phyloP scores from a whole-genome alignment of 306 rosid genomes.

The Fragaria vesca region DNA sequence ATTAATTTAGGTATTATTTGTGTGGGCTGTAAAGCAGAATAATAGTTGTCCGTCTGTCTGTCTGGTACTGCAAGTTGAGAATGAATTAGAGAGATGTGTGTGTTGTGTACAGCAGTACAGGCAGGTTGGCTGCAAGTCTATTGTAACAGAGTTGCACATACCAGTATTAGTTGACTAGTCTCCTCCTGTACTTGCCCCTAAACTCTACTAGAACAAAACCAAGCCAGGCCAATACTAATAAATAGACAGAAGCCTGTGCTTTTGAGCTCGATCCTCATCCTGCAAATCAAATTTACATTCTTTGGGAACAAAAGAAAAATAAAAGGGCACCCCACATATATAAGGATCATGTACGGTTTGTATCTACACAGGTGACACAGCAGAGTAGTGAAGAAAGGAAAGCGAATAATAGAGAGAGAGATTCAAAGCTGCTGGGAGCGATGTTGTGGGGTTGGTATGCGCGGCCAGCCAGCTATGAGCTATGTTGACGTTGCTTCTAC shows the following conservation, averaged over 20 bases:
- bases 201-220: neutral
- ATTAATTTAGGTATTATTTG: constrained; percentile 20
- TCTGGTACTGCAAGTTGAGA: constrained; percentile 76
- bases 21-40: constrained; percentile 93
- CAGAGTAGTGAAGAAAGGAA: neutral
- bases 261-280: neutral
- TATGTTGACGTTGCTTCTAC: constrained; percentile 85
- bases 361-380: too few species aligned
- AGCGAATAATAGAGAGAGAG: constrained; percentile 25
- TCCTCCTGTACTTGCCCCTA: neutral
- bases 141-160: constrained; percentile 34
- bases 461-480: constrained; percentile 96
- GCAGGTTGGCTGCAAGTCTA: constrained; percentile 47
- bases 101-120: constrained; percentile 50
- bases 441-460: constrained; percentile 58
- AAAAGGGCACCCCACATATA: neutral
- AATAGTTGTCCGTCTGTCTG: constrained; percentile 84
- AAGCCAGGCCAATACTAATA: neutral
- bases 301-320: neutral
- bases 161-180: constrained; percentile 6
- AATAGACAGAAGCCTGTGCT: neutral
- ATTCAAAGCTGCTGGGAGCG: constrained; percentile 38
- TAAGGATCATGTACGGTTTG: neutral
- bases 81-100: constrained; percentile 10
- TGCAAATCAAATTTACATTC: neutral